These are phyloP conservation scores for Arthrobotrys pseudoclavata DNA, from an alignment of 2,329 filamentous ascomycete species.

Conservation along the genomic window DNA sequence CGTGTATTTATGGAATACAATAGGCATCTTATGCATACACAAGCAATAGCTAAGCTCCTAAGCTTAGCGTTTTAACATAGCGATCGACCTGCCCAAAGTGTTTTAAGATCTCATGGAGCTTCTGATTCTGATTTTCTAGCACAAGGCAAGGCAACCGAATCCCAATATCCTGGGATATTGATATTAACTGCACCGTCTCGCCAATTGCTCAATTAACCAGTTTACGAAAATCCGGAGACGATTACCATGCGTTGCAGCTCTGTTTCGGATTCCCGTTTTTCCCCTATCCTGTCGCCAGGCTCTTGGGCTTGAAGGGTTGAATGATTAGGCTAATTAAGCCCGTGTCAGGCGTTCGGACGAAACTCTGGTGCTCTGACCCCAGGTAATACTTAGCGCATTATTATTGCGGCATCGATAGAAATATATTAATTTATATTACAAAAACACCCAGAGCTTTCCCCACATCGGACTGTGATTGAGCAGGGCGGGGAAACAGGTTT, in stretches of 20 bases:
- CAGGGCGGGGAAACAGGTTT: conserved; percentile 7
- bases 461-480: conserved; percentile 26
- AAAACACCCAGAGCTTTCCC: conserved; percentile 30
- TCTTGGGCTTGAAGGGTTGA: not conserved
- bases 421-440: conserved; percentile 57
- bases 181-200: conserved; percentile 11
- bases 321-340: conserved; percentile 42
- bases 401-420: conserved; percentile 50
- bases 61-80: not conserved
- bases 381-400: not conserved
- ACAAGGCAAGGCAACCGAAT: conserved; percentile 14
- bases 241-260: conserved; percentile 23
- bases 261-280: conserved; percentile 22
- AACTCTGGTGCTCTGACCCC: conserved; percentile 19
- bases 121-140: conserved; percentile 5
- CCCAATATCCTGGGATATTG: conserved; percentile 13
- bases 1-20: conserved; percentile 28
- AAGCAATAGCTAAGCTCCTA: not conserved
- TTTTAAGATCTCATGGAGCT: conserved; percentile 1
- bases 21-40: not conserved
- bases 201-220: conserved; percentile 15
- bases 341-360: conserved; percentile 45
- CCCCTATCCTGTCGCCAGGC: not conserved
- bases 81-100: conserved; percentile 10
- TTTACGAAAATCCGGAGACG: conserved; percentile 42